Evolutionary conservation across 2,329 filamentous ascomycete genomes (phyloP).

Genomic region (Clarireedia sp.): DNA sequence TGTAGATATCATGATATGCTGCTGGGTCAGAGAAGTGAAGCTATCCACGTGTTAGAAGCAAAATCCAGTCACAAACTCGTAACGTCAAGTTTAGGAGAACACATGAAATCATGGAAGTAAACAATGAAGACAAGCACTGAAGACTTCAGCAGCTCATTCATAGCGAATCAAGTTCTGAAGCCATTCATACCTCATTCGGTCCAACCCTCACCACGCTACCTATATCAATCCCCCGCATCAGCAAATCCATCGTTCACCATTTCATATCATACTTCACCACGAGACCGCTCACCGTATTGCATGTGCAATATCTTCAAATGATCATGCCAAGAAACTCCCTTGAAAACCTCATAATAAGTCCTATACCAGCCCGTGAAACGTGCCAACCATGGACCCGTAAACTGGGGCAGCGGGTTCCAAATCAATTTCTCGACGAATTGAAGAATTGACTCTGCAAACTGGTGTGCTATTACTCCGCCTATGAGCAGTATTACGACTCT

Average conservation of each 20-base stretch:
- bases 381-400: neutral
- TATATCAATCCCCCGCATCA: neutral
- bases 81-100: no score
- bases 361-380: neutral
- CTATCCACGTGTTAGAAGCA: constrained; percentile 16
- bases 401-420: neutral
- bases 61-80: neutral
- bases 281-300: neutral
- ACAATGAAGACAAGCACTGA: no score
- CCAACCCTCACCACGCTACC: neutral
- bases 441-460: no score
- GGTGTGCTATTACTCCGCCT: no score
- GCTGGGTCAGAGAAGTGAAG: constrained; percentile 36
- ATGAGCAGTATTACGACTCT: no score
- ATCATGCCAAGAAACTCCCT: neutral
- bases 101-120: no score
- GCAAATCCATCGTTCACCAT: no score
- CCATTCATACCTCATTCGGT: neutral
- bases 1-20: constrained; percentile 38
- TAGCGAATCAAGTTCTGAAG: neutral
- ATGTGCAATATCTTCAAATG: neutral
- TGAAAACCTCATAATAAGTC: neutral
- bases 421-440: no score
- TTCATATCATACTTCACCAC: no score
- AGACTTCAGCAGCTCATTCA: neutral